Conservation (phyloP, 2,329 filamentous ascomycete genomes). For the Dothideomycetidae sp. region DNA sequence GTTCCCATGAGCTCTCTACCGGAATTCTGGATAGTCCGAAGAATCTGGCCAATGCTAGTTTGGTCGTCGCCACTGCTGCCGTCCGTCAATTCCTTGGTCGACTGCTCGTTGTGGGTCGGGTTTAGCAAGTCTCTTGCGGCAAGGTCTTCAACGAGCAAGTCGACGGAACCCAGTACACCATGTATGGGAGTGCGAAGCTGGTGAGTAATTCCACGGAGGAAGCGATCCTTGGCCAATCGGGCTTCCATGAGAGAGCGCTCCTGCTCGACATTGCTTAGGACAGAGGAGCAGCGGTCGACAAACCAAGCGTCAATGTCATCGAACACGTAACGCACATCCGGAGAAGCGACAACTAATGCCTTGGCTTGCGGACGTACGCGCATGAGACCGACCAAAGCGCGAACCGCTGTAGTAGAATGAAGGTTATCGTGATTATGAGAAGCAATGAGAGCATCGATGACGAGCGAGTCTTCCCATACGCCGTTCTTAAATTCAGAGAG, state of each 20-base stretch:
- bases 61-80: conserved; percentile 20
- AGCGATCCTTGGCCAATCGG: conserved; percentile 30
- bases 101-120: conserved; percentile 9
- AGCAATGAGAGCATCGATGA: conserved; percentile 27
- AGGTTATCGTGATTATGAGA: conserved; percentile 23
- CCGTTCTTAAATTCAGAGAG: conserved; percentile 24
- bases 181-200: conserved; percentile 36
- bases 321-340: conserved; percentile 30
- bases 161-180: conserved; percentile 30
- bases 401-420: conserved; percentile 21
- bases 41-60: conserved; percentile 16
- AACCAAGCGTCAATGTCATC: conserved; percentile 37
- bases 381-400: conserved; percentile 26
- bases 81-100: conserved; percentile 9
- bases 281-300: conserved; percentile 26
- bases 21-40: conserved; percentile 26
- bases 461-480: conserved; percentile 31
- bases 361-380: conserved; percentile 21
- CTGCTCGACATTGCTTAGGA: conserved; percentile 28
- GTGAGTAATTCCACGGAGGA: conserved; percentile 33
- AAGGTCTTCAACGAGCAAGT: conserved; percentile 31
- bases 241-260: conserved; percentile 27
- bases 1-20: conserved; percentile 32
- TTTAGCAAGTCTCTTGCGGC: conserved; percentile 16
- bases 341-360: conserved; percentile 27